phyloP scores from a whole-genome alignment of 2,329 filamentous ascomycete genomes.

The Rhynchosporium secalis region DNA sequence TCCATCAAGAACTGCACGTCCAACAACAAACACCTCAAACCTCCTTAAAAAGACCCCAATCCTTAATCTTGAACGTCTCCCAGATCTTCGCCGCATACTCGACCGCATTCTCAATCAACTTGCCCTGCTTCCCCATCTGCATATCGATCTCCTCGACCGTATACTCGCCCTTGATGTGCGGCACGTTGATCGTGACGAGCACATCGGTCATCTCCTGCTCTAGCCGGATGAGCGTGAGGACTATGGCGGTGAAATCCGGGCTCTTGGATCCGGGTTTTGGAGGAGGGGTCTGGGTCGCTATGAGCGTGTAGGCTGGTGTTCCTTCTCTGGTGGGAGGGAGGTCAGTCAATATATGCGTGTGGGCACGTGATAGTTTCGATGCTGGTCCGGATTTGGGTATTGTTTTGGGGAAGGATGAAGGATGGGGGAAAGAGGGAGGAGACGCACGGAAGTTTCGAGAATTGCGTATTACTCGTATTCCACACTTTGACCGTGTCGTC shows the following conservation, averaged over 20 bases:
- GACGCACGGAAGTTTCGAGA: conserved; percentile 51
- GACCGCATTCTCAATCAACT: conserved; percentile 66
- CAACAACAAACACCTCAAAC: conserved; percentile 25
- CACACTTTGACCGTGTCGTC: conserved; percentile 65
- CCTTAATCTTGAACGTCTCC: conserved; percentile 73
- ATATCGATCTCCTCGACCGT: conserved; percentile 70
- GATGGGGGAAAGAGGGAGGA: neutral
- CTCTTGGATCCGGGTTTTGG: conserved; percentile 39
- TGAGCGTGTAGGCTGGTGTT: conserved; percentile 66
- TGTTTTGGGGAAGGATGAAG: neutral
- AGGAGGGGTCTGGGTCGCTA: conserved; percentile 61
- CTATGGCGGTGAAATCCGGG: conserved; percentile 67
- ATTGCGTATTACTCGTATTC: conserved; percentile 61
- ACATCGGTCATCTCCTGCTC: conserved; percentile 77
- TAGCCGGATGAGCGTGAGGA: conserved; percentile 75
- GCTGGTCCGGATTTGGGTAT: neutral
- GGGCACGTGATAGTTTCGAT: conserved; percentile 23
- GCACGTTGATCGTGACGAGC: conserved; percentile 84
- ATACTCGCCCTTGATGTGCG: conserved; percentile 75
- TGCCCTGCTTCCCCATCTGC: conserved; percentile 63
- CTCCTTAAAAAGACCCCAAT: conserved; percentile 68
- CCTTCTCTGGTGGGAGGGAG: conserved; percentile 42
- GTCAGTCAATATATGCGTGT: conserved; percentile 9
- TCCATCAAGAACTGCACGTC: neutral
- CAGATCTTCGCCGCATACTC: conserved; percentile 69